Evolutionary conservation across 129 eudicot genomes (phyloP).

Genomic region (Flaveria robusta): DNA sequence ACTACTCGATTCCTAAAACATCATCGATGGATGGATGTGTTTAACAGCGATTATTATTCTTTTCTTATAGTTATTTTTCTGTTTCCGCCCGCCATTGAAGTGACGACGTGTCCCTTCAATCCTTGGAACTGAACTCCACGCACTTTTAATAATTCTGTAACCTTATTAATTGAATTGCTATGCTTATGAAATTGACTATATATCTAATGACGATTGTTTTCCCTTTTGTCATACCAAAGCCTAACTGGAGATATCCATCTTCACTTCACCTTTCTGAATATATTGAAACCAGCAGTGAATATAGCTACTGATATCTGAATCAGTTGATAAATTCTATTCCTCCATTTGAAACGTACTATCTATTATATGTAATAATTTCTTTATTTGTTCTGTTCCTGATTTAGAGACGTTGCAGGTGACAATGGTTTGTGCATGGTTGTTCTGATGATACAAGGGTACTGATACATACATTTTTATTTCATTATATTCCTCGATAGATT

Average conservation of each 20-base stretch:
- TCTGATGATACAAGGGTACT: slow-evolving; percentile 92
- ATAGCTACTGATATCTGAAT: slow-evolving; percentile 86
- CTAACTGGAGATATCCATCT: slow-evolving; percentile 34
- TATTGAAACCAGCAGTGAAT: slow-evolving; percentile 91
- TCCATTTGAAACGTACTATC: slow-evolving; percentile 62
- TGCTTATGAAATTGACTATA: slow-evolving; percentile 4
- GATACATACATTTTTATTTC: slow-evolving; percentile 4
- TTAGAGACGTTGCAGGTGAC: slow-evolving; percentile 53
- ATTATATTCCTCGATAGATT: background rate
- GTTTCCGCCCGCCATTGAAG: no score
- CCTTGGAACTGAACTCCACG: no score
- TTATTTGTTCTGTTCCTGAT: slow-evolving; percentile 6
- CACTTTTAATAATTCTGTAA: no score
- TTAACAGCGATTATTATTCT: no score
- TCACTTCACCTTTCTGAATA: slow-evolving; percentile 95
- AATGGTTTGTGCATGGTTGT: slow-evolving; percentile 83
- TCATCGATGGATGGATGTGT: no score
- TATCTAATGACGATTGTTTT: background rate
- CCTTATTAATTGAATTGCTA: slow-evolving; percentile 10
- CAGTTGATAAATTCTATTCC: slow-evolving; percentile 75
- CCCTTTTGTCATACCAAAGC: no score
- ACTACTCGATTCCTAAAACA: no score
- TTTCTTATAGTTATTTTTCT: background rate
- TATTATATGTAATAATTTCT: background rate
- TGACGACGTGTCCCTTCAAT: no score